Evolutionary conservation across 2,329 filamentous ascomycete species (phyloP), one percentile per base, ranked within the genome.

Genomic region (Chalaropsis thielavioides): DNA sequence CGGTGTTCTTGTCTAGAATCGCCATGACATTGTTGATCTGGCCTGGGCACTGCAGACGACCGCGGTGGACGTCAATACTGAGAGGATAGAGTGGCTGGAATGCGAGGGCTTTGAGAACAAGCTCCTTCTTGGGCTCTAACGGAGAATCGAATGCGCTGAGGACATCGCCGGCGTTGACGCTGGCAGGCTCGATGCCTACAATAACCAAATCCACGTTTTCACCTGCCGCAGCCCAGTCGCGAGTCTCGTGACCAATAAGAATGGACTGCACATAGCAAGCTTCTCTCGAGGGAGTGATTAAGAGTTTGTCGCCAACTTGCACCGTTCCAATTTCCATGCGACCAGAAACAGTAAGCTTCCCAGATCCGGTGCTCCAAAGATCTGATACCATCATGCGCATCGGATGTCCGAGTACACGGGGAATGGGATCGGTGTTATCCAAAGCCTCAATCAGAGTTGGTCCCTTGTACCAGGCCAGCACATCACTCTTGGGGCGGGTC

Each of bases 81-180:
- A 92, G 94, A 0, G 92, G 92, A 75, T 92, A 87, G 17, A 99
- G 76, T 68, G 92, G 87, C 67, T 96, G 90, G 71, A 97, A 95
- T 0, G 92, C 90, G 65, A 96, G 81, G 11, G 94, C 85, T 74
- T 95, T 95, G 67, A 88, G 84, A 1, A 83, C 89, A 70, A 97
- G 92, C 0, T 79, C 81, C 66, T 87, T 87, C 66, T 90, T 78
- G 67, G 87, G 88, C 31, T 79, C 76, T 41, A 96, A 86, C 0
- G 90, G 87, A 1, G 81, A 76, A 0, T 80, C 79, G 0, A 84
- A 80, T 60, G 83, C 80, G 75, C 91, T 96, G n/a, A 96, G 76
- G 19, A 97, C 88, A 71, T 97, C 92, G 22, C 94, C 94, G 7
- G 88, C 81, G 58, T 85, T 83, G 10, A 99, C 81, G 70, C 96